Evolutionary conservation across 371 early-diverging fungal genomes (phyloP).

Genomic region (Rhizopus sp.): DNA sequence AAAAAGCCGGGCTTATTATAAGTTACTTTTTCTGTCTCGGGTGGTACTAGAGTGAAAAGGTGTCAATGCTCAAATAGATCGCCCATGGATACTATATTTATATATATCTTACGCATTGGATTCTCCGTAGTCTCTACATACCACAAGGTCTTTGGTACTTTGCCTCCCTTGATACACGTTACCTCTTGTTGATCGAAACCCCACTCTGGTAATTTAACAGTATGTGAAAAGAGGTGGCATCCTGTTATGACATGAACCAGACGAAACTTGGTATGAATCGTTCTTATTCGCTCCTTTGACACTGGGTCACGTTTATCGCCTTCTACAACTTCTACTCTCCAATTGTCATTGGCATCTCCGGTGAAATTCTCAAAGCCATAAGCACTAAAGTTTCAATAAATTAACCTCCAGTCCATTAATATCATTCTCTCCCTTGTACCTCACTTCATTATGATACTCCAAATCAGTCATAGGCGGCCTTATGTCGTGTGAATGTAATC

Average conservation of each 20-base stretch:
- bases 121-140: constrained; percentile 62
- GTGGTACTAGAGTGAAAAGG: constrained; percentile 40
- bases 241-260: constrained; percentile 73
- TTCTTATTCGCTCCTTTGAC: constrained; percentile 57
- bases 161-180: constrained; percentile 76
- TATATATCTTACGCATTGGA: constrained; percentile 42
- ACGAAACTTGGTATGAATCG: constrained; percentile 75
- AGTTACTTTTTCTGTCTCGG: constrained; percentile 50
- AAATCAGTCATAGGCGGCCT: constrained; percentile 83
- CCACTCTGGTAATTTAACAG: constrained; percentile 93
- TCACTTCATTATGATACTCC: constrained; percentile 91
- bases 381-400: constrained; percentile 30
- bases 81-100: not conserved
- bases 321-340: constrained; percentile 73
- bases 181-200: constrained; percentile 96
- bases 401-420: not conserved
- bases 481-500: constrained; percentile 57
- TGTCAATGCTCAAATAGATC: not conserved
- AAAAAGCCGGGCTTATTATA: constrained; percentile 72
- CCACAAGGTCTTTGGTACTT: constrained; percentile 69
- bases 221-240: constrained; percentile 83
- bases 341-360: constrained; percentile 66
- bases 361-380: constrained; percentile 58
- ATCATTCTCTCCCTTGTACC: constrained; percentile 46
- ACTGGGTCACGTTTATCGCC: constrained; percentile 59